Evolutionary conservation across 2,329 filamentous ascomycete genomes (phyloP).

Genomic region (Escovopsis sp.): DNA sequence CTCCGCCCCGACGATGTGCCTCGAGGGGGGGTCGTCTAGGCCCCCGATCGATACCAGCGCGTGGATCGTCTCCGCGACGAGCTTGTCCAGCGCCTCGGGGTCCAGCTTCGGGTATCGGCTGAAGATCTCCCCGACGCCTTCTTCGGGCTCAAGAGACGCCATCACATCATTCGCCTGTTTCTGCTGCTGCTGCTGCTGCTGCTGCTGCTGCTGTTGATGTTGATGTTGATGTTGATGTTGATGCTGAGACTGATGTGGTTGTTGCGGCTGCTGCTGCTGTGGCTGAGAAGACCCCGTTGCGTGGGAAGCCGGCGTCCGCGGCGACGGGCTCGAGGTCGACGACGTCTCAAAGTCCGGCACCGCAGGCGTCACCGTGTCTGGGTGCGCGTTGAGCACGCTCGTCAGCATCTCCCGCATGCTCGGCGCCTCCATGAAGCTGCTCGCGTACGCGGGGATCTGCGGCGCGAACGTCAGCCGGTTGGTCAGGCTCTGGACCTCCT

Average conservation of each 20-base stretch:
- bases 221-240: too few species aligned
- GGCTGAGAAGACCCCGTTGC: too few species aligned
- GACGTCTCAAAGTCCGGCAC: constrained; percentile 13
- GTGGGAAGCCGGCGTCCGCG: constrained; percentile 5
- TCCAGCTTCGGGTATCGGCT: constrained; percentile 63
- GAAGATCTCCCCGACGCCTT: constrained; percentile 30
- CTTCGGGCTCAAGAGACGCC: constrained; percentile 16
- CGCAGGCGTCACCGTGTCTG: constrained; percentile 38
- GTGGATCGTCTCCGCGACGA: constrained; percentile 81
- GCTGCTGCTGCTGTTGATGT: too few species aligned
- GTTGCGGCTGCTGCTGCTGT: too few species aligned
- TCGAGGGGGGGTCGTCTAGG: constrained; percentile 84
- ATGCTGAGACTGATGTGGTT: too few species aligned
- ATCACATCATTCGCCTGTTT: too few species aligned
- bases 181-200: too few species aligned
- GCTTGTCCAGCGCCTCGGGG: constrained; percentile 47
- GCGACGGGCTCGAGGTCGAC: constrained; percentile 14
- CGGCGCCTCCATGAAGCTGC: constrained; percentile 43
- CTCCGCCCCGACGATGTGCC: constrained; percentile 87
- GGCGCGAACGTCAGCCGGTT: constrained; percentile 79
- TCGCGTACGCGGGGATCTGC: constrained; percentile 41
- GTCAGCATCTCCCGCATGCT: constrained; percentile 70
- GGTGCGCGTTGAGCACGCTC: constrained; percentile 62
- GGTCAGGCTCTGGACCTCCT: constrained; percentile 77
- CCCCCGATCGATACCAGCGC: constrained; percentile 85